Evolutionary conservation across 2,329 filamentous ascomycete species (phyloP).

Genomic region (Dendryphion nanum): DNA sequence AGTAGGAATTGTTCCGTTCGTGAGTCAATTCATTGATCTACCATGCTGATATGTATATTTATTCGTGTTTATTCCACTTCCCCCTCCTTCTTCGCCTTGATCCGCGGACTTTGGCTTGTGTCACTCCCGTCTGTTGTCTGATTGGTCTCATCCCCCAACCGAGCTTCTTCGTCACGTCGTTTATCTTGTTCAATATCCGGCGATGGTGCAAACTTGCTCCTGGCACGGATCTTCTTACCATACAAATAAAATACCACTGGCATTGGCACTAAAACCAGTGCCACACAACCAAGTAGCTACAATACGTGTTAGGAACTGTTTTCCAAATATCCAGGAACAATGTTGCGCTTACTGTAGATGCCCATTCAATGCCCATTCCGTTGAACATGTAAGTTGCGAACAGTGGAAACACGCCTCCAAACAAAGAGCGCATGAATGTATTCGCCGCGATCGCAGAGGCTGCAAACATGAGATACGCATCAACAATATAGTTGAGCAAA

Average conservation of each 20-base stretch:
- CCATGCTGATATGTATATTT: too few relatives aligned
- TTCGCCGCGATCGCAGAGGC: conserved; percentile 57
- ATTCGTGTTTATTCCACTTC: too few relatives aligned
- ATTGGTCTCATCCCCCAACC: conserved; percentile 8
- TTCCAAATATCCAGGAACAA: neutral
- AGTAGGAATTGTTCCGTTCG: too few relatives aligned
- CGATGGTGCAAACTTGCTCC: conserved; percentile 44
- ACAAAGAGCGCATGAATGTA: conserved; percentile 53
- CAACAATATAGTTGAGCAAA: conserved; percentile 59
- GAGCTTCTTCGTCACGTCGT: conserved; percentile 32
- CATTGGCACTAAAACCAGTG: conserved; percentile 43
- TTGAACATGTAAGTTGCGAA: conserved; percentile 58
- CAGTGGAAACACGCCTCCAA: conserved; percentile 53
- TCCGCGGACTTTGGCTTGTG: neutral
- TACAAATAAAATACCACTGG: conserved; percentile 46
- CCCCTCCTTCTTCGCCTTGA: neutral
- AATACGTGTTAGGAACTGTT: neutral
- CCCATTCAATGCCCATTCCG: conserved; percentile 52
- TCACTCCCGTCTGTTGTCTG: neutral
- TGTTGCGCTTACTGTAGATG: conserved; percentile 30
- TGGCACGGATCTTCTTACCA: conserved; percentile 44
- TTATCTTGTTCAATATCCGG: conserved; percentile 39
- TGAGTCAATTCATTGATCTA: too few relatives aligned
- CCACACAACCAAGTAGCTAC: conserved; percentile 44
- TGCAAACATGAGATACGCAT: conserved; percentile 57